Evolutionary conservation across 176 grass and related monocot species (phyloP).

Genomic region (Elaeis guineensis): DNA sequence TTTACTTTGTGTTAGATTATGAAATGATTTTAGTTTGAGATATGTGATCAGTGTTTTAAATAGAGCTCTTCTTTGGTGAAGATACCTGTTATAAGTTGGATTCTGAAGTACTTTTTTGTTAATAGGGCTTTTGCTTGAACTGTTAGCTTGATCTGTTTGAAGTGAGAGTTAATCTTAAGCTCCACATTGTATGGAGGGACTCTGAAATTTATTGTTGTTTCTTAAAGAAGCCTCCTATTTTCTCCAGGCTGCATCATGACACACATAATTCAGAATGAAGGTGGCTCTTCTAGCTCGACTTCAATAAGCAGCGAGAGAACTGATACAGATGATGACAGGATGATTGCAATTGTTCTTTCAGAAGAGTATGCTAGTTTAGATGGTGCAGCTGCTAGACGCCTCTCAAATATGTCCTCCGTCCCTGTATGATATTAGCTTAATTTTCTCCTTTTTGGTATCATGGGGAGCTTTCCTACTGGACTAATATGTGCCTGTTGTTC

Average conservation of each 20-base stretch:
- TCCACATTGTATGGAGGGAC: too few relatives aligned
- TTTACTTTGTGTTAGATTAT: too few relatives aligned
- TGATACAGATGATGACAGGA: constrained; percentile 69
- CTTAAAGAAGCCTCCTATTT: not conserved
- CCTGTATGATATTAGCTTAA: constrained; percentile 50
- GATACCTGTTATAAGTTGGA: too few relatives aligned
- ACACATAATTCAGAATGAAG: constrained; percentile 37
- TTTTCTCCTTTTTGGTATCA: too few relatives aligned
- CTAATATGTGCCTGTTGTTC: constrained; percentile 4
- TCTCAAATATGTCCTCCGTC: constrained; percentile 70
- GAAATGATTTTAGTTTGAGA: too few relatives aligned
- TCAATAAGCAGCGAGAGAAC: constrained; percentile 46
- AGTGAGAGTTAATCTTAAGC: too few relatives aligned
- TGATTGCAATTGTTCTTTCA: constrained; percentile 94
- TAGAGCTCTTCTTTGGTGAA: too few relatives aligned
- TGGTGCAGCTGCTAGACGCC: constrained; percentile 83
- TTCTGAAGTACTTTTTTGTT: too few relatives aligned
- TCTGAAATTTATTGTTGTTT: too few relatives aligned
- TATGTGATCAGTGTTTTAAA: too few relatives aligned
- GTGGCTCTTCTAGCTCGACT: constrained; percentile 70
- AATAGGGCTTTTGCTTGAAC: too few relatives aligned
- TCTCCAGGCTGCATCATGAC: constrained; percentile 31
- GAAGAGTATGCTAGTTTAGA: constrained; percentile 94
- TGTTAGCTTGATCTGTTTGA: too few relatives aligned
- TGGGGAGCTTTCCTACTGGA: not conserved